Conservation (phyloP, 306 rosid genomes). For the Vicia villosa region DNA sequence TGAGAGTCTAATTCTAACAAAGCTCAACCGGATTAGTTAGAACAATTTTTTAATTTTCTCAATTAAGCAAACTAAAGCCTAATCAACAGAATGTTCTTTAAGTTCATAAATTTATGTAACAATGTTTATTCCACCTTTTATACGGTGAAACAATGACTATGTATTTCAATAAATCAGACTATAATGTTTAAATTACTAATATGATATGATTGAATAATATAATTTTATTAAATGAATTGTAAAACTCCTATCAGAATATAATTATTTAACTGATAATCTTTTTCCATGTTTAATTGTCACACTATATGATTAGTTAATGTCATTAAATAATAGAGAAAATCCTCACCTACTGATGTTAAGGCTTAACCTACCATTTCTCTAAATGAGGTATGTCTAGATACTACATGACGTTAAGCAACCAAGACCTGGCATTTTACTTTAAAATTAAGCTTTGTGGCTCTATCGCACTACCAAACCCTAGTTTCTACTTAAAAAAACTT, state of each 20-base stretch:
- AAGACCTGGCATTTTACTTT: conserved; percentile 47
- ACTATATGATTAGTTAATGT: conserved; percentile 14
- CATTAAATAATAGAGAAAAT: conserved; percentile 35
- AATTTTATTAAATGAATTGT: too few species aligned
- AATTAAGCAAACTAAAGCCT: too few species aligned
- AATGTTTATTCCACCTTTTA: too few species aligned
- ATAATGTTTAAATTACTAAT: too few species aligned
- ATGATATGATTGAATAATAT: too few species aligned
- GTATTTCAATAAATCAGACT: too few species aligned
- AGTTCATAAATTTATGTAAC: too few species aligned
- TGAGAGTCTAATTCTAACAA: too few species aligned
- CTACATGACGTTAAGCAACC: conserved; percentile 54
- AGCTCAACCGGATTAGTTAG: not conserved
- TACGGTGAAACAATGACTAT: too few species aligned
- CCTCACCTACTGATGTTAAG: conserved; percentile 70
- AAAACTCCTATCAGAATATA: too few species aligned
- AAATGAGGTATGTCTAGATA: conserved; percentile 45
- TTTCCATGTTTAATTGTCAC: conserved; percentile 19
- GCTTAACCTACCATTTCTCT: conserved; percentile 55
- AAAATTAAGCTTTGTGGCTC: conserved; percentile 58
- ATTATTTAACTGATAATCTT: too few species aligned
- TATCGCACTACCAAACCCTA: conserved; percentile 61
- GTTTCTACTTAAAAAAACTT: conserved; percentile 32
- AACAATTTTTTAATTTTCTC: not conserved
- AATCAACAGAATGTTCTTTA: too few species aligned